phyloP scores from a whole-genome alignment of 805 yeast species.

The Cyberlindnera lachancei region DNA sequence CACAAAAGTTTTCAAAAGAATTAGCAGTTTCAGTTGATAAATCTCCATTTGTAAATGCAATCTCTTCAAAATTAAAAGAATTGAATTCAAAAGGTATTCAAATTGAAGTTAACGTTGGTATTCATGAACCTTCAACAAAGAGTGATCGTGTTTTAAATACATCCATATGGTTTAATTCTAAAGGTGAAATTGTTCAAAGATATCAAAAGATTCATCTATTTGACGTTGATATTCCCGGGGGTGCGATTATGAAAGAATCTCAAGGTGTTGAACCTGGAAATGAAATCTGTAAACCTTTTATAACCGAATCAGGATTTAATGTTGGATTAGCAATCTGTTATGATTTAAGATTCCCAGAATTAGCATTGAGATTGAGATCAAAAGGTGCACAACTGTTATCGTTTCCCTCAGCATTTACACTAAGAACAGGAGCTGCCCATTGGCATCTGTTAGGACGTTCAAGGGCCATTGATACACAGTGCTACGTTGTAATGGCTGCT shows the following conservation, averaged over 20 bases:
- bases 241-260: conserved; percentile 68
- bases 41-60: conserved; percentile 34
- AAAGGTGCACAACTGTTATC: conserved; percentile 72
- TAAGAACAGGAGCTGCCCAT: conserved; percentile 85
- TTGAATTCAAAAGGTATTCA: conserved; percentile 28
- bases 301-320: conserved; percentile 50
- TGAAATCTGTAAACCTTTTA: conserved; percentile 43
- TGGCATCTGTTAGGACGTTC: conserved; percentile 78
- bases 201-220: conserved; percentile 87
- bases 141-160: conserved; percentile 56
- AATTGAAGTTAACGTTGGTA: conserved; percentile 72
- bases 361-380: conserved; percentile 54
- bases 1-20: conserved; percentile 43
- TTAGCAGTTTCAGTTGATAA: conserved; percentile 44
- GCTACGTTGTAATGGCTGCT: conserved; percentile 83
- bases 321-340: conserved; percentile 76
- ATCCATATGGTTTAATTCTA: conserved; percentile 57
- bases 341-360: conserved; percentile 83
- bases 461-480: conserved; percentile 83
- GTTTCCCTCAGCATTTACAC: conserved; percentile 90
- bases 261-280: conserved; percentile 77
- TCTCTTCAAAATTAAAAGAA: conserved; percentile 37
- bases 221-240: conserved; percentile 65
- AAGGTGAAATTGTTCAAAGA: conserved; percentile 57
- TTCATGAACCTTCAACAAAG: conserved; percentile 67